phyloP scores from a whole-genome alignment of 2,329 filamentous ascomycete species.

The Coleophoma eucalyptorum region DNA sequence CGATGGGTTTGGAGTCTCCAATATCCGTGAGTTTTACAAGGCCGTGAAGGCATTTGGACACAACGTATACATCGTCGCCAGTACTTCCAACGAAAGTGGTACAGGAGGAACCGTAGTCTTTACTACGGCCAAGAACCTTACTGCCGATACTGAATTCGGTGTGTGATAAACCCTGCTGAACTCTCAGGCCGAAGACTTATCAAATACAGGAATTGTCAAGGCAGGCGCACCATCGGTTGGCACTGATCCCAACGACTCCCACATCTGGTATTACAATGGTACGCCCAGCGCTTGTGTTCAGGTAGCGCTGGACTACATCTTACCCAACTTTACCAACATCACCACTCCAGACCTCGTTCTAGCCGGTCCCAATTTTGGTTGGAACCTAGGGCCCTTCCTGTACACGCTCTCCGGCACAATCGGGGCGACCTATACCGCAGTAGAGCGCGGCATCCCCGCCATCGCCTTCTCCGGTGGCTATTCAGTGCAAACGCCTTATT shows the following conservation, averaged over 20 bases:
- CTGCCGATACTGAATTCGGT: slow-evolving; percentile 36
- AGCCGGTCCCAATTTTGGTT: slow-evolving; percentile 52
- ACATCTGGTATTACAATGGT: slow-evolving; percentile 60
- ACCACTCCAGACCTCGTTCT: slow-evolving; percentile 49
- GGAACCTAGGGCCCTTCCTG: slow-evolving; percentile 49
- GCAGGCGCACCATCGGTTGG: slow-evolving; percentile 44
- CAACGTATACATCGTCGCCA: slow-evolving; percentile 38
- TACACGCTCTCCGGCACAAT: slow-evolving; percentile 48
- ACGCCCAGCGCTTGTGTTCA: slow-evolving; percentile 53
- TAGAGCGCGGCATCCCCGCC: slow-evolving; percentile 44
- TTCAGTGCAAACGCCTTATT: slow-evolving; percentile 36
- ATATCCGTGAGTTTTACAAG: slow-evolving; percentile 36
- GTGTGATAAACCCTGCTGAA: not conserved
- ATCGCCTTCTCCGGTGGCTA: slow-evolving; percentile 45
- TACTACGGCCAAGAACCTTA: slow-evolving; percentile 37
- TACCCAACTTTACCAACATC: slow-evolving; percentile 44
- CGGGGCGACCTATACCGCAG: slow-evolving; percentile 46
- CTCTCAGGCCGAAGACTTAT: not conserved
- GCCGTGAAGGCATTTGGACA: slow-evolving; percentile 31
- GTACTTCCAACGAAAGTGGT: slow-evolving; percentile 38
- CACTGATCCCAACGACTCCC: slow-evolving; percentile 43
- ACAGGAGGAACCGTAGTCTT: slow-evolving; percentile 40
- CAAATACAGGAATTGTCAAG: slow-evolving; percentile 32
- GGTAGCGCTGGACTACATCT: slow-evolving; percentile 51
- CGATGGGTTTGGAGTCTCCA: slow-evolving; percentile 37